Base-by-base conservation (phyloP, 192 early-diverging fungal species). In the Lunasporangiospora selenospora region DNA sequence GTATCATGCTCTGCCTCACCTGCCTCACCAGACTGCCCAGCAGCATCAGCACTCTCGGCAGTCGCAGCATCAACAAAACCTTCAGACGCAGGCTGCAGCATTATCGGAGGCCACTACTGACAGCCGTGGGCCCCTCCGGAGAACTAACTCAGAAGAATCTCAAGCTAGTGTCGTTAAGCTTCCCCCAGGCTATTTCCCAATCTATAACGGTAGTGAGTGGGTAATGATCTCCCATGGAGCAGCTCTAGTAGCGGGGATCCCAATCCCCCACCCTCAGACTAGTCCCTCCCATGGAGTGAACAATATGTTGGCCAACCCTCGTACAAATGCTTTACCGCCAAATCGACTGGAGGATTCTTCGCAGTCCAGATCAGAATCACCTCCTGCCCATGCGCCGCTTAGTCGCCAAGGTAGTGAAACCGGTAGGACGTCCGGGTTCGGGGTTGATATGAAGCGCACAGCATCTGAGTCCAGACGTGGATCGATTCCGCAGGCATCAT, bases 191-290 rank as follows among this genome's bases (percentile, higher is more conserved):
- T 71, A 71, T 48, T 71, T 71, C 24, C 67, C 67, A 19, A 71
- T 71, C 40, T 71, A 51, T 27, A 71, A 71, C 44, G 67, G 67
- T 13, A 62, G 29, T 26, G 67, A 71, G 23, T 71, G 67, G 67
- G 59, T 71, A 5, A 48, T 71, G 47, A 71, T 71, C 26, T 71
- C 67, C 16, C 53, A 71, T 42, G 37, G 50, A 19, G 53, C 67
- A 12, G 67, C 67, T 7, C 29, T 34, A 18, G 19, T 44, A 1
- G 67, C 67, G 11, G 67, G 67, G 26, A 71, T 71, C 26, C 67
- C 67, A 1, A 30, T 71, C 23, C 67, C 67, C 16, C 46, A 55
- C 26, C 67, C 67, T 26, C 59, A 62, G 18, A 57, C 18, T 30
- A 62, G 67, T 29, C 67, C 67, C 4, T 62, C 52, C 12, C 53